Evolutionary conservation across 2,329 filamentous ascomycete genomes (phyloP).

Genomic region (Cercospora zeae-maydis): DNA sequence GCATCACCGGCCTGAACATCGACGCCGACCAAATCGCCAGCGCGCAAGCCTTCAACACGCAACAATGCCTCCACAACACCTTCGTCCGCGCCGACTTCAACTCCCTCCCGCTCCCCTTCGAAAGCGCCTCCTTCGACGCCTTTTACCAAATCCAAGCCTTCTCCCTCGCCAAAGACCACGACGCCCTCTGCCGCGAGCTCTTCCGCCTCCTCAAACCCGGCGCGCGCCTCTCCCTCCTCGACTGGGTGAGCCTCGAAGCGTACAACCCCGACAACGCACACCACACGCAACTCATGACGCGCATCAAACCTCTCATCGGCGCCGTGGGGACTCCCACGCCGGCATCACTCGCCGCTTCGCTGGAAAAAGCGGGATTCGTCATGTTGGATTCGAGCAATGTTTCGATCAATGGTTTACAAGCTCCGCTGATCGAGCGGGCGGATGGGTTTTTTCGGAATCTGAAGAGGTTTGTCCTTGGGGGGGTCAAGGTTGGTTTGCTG

Average conservation of each 20-base stretch:
- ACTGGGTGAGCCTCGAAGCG: slow-evolving; percentile 31
- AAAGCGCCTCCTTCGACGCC: slow-evolving; percentile 28
- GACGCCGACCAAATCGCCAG: slow-evolving; percentile 31
- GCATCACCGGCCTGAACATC: slow-evolving; percentile 32
- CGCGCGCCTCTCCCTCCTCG: slow-evolving; percentile 28
- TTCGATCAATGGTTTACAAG: slow-evolving; percentile 29
- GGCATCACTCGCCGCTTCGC: slow-evolving; percentile 20
- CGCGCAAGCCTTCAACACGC: slow-evolving; percentile 27
- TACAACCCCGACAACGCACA: slow-evolving; percentile 26
- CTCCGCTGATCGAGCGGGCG: slow-evolving; percentile 29
- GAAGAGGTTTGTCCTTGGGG: slow-evolving; percentile 15
- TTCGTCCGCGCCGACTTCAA: slow-evolving; percentile 32
- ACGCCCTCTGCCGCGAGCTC: slow-evolving; percentile 26
- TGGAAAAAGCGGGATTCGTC: slow-evolving; percentile 28
- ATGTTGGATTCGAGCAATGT: slow-evolving; percentile 26
- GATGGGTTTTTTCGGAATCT: slow-evolving; percentile 28
- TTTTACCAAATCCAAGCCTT: slow-evolving; percentile 36
- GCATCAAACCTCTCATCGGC: slow-evolving; percentile 33
- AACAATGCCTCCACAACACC: slow-evolving; percentile 22
- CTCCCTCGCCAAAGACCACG: slow-evolving; percentile 30
- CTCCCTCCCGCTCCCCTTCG: slow-evolving; percentile 29
- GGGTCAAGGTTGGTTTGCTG: slow-evolving; percentile 27
- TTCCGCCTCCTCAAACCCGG: slow-evolving; percentile 31
- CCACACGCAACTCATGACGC: slow-evolving; percentile 27
- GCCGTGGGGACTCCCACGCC: slow-evolving; percentile 33